Percentiles rank a stretch among this genome's conserved stretches.
phyloP scores from a whole-genome alignment of 139 green algal genomes.

The Chlorella vulgaris region DNA sequence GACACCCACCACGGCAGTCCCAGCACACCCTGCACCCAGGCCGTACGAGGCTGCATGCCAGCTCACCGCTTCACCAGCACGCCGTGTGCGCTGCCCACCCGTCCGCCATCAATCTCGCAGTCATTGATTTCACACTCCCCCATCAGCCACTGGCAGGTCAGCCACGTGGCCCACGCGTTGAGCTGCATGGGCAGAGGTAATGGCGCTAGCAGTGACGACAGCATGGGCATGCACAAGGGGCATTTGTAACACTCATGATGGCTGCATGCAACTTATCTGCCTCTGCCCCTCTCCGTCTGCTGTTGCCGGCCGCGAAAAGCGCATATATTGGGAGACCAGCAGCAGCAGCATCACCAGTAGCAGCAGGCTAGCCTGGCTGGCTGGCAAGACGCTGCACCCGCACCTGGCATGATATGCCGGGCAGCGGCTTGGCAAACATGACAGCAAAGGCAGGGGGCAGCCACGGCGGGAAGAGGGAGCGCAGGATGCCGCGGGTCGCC shows the following conservation, averaged over 20 bases:
- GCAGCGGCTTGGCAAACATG: slow-evolving; percentile 17
- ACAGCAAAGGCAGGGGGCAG: slow-evolving; percentile 80
- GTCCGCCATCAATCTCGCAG: slow-evolving; percentile 74
- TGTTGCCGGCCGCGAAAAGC: too few relatives aligned
- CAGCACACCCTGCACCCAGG: background rate
- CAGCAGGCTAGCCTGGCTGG: background rate
- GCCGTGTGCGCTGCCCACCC: slow-evolving; percentile 58
- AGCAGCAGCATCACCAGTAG: too few relatives aligned
- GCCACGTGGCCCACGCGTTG: slow-evolving; percentile 81
- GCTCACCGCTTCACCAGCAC: slow-evolving; percentile 83
- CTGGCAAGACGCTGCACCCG: background rate
- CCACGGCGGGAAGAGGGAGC: slow-evolving; percentile 82
- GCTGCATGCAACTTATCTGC: too few relatives aligned
- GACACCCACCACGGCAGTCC: background rate
- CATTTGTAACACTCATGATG: too few relatives aligned
- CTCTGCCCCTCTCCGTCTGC: too few relatives aligned
- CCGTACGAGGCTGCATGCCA: background rate
- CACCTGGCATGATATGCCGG: slow-evolving; percentile 27
- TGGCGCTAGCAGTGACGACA: background rate
- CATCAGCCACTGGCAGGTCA: slow-evolving; percentile 94
- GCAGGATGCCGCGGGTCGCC: slow-evolving; percentile 70
- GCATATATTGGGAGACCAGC: too few relatives aligned
- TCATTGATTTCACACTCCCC: slow-evolving; percentile 83
- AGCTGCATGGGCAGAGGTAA: slow-evolving; percentile 47
- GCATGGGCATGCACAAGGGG: too few relatives aligned